Evolutionary conservation across 805 yeast genomes (phyloP).

Genomic region (Hanseniaspora hatyaiensis): DNA sequence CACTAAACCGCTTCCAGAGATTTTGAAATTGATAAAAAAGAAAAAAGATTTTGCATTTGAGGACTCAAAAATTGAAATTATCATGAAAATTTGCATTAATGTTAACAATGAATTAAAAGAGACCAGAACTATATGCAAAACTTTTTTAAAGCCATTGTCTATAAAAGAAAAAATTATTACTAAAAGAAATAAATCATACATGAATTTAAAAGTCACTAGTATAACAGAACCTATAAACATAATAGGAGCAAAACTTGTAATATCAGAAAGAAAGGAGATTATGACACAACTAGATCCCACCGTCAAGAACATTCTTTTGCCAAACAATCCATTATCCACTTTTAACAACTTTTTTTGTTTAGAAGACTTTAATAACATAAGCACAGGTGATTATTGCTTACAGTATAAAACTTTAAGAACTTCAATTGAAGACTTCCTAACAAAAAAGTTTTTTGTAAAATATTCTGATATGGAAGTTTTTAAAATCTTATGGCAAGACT

Average conservation of each 20-base stretch:
- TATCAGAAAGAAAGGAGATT: conserved; percentile 17
- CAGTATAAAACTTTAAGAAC: conserved; percentile 2
- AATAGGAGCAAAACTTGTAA: neutral
- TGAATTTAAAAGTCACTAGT: neutral
- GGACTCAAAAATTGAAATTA: neutral
- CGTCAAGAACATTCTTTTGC: conserved; percentile 2
- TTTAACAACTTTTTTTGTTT: conserved; percentile 2
- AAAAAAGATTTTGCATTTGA: conserved; percentile 15
- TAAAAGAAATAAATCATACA: neutral
- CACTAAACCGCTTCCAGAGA: conserved; percentile 22
- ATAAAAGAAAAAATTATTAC: neutral
- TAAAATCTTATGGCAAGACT: conserved; percentile 22
- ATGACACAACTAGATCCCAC: neutral
- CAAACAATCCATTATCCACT: conserved; percentile 3
- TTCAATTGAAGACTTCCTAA: conserved; percentile 2
- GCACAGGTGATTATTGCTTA: neutral
- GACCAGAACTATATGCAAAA: neutral
- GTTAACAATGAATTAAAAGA: neutral
- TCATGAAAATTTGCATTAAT: neutral
- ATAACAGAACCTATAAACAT: conserved; percentile 4
- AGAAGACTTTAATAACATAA: neutral
- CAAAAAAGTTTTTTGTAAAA: conserved; percentile 7
- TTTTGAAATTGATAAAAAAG: conserved; percentile 18
- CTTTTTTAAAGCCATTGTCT: neutral
- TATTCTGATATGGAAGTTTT: neutral